phyloP scores from a whole-genome alignment of 2,329 filamentous ascomycete species.

The Diaporthe eres region DNA sequence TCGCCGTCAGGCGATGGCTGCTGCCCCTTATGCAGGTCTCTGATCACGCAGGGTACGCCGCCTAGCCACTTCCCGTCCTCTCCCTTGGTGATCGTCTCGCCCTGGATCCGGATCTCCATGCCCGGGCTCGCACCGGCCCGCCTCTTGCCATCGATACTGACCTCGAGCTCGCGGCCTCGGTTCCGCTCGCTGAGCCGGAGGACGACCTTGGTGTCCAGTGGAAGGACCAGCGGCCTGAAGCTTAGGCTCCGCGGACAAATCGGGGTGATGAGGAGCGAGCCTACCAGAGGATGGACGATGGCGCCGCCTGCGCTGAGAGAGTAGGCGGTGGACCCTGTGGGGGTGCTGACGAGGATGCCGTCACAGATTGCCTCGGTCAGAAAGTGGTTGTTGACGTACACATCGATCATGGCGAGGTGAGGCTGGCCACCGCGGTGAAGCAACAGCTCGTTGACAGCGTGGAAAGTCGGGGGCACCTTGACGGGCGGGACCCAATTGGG shows the following conservation, averaged over 20 bases:
- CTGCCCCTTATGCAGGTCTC: constrained; percentile 63
- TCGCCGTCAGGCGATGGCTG: constrained; percentile 42
- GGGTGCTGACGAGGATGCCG: constrained; percentile 93
- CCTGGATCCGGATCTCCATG: constrained; percentile 89
- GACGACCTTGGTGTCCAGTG: constrained; percentile 86
- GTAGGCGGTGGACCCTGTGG: constrained; percentile 96
- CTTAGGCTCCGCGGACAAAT: constrained; percentile 94
- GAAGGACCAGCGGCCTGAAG: constrained; percentile 91
- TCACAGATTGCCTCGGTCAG: constrained; percentile 95
- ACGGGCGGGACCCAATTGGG: constrained; percentile 36
- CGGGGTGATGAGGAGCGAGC: constrained; percentile 89
- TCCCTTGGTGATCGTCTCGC: constrained; percentile 78
- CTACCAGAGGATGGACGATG: constrained; percentile 94
- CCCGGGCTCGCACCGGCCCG: constrained; percentile 78
- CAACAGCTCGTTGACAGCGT: constrained; percentile 94
- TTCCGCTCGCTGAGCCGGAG: constrained; percentile 87
- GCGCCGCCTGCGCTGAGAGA: constrained; percentile 92
- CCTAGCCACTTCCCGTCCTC: constrained; percentile 70
- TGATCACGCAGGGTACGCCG: constrained; percentile 92
- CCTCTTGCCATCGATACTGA: constrained; percentile 83
- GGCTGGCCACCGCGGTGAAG: constrained; percentile 92
- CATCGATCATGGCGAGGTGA: constrained; percentile 91
- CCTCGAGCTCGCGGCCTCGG: constrained; percentile 80
- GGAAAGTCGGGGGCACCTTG: constrained; percentile 59
- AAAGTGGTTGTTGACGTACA: constrained; percentile 89